Evolutionary conservation across 225 moss, liverwort and hornwort species (phyloP), one percentile per base, ranked within the genome.

Genomic region (Pseudoscleropodium purum): DNA sequence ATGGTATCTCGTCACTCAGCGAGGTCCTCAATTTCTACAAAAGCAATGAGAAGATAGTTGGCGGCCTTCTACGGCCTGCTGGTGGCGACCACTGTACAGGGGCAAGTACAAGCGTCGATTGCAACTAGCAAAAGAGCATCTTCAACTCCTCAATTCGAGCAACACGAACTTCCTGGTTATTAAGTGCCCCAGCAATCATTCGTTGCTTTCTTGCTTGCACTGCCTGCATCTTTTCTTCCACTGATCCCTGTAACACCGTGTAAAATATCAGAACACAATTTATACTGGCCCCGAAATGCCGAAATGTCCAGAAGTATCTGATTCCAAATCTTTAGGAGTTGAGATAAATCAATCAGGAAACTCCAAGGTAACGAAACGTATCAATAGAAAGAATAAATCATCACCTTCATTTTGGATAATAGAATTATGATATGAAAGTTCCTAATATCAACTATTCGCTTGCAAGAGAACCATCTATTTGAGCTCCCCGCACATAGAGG

Each of bases 161-260:
- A 69, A 93, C 93, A 59, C 96, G 95, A 72, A 97, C 97, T 91
- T 96, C 97, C 93, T 97, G 87, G 81, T 94, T 96, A 68, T 95
- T 97, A 21, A 97, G 96, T 41, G 97, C 97, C 56, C 97, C 97
- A 67, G 97, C 89, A 75, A 97, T 96, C 94, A 97, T 96, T 67
- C 97, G 94, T 84, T 97, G 97, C 92, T 97, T 97, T 66, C 97
- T 94, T 65, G 97, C 97, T 94, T 97, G 97, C 61, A 97, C 97
- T 66, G 94, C 92, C 78, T 93, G 97, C 97, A 97, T 97, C 92
- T 95, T 96, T 85, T 97, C 94, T 92, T 97, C 97, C 37, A 97
- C 97, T 27, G 97, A 95, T 60, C 93, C 95, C 97, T 97, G 83
- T 63, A 75, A 78, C 59, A 83, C 78, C 79, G 88, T 47, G 26